Base-by-base conservation (phyloP, 345 rosid genomes). In the Acer campestre region DNA sequence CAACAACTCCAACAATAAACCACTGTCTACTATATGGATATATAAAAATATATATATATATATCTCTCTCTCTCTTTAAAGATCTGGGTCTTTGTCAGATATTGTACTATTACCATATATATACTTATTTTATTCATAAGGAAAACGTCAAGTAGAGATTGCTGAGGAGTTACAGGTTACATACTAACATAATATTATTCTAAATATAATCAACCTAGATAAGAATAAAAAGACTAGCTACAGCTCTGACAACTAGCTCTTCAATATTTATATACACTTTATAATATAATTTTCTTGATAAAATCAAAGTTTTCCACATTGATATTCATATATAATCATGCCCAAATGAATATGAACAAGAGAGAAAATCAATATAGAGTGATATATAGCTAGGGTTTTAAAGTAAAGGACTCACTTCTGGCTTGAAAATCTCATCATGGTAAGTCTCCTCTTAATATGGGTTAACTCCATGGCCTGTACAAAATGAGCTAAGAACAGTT, bases 341-440 rank as follows among this genome's bases (percentile, higher is more conserved):
- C 38, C 38, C 38, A 35, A 35, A 35, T 35, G 40, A 6, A 31
- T 25, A 31, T 8, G n/a, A 65, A 13, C 20, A 65, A 6, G 18
- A 64, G 44, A 35, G 42, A 65, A 27, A n/a, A 72, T 38, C 65
- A 71, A 38, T 29, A 35, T 42, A 4, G 9, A 12, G 13, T 22
- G n/a, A 38, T 25, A 25, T 25, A 25, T 25, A 27, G 31, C 31
- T 29, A 73, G 38, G 67, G 59, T 42, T 59, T 58, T 25, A 31
- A 14, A 35, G 61, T 66, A 59, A 63, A 44, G 53, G 65, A 67
- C 71, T 67, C 74, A 49, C 78, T 70, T 56, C 56, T 64, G 20
- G 70, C 11, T 70, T 22, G 27, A 59, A 59, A 59, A 59, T 7
- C 63, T 59, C 63, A 59, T 59, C 27, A 9, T 59, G 25, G 10